These are phyloP conservation scores for Fusarium praegraminearum DNA, from an alignment of 2,329 filamentous ascomycete genomes.

Conservation along the genomic window DNA sequence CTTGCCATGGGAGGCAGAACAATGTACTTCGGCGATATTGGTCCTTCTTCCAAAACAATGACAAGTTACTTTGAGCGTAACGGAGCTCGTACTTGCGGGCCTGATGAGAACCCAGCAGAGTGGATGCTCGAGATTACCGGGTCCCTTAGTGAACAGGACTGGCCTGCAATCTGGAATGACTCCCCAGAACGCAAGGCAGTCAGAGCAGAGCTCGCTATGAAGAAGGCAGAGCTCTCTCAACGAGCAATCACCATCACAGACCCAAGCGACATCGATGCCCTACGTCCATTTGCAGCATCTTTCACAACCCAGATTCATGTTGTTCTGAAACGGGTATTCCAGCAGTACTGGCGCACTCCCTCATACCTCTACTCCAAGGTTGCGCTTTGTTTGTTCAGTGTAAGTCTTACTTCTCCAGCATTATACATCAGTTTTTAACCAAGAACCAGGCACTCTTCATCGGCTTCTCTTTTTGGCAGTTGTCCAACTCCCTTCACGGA, in stretches of 20 bases:
- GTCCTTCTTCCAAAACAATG: constrained; percentile 49
- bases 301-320: constrained; percentile 49
- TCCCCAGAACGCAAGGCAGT: constrained; percentile 54
- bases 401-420: neutral
- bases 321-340: constrained; percentile 51
- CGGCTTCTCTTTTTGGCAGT: constrained; percentile 75
- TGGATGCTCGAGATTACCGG: constrained; percentile 68
- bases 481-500: constrained; percentile 68
- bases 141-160: constrained; percentile 59
- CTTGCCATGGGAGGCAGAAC: constrained; percentile 67
- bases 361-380: constrained; percentile 71
- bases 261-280: constrained; percentile 25
- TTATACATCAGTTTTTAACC: fast-evolving
- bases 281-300: constrained; percentile 44
- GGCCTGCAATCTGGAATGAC: constrained; percentile 53
- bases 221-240: constrained; percentile 19
- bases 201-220: constrained; percentile 14
- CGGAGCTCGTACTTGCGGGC: constrained; percentile 65
- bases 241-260: constrained; percentile 30
- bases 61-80: constrained; percentile 71
- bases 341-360: constrained; percentile 56
- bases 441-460: constrained; percentile 49
- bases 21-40: constrained; percentile 68
- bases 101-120: constrained; percentile 72
- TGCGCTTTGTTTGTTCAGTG: constrained; percentile 45